phyloP scores from a whole-genome alignment of 208 protist genomes.

The Acanthamoeba healyi region DNA sequence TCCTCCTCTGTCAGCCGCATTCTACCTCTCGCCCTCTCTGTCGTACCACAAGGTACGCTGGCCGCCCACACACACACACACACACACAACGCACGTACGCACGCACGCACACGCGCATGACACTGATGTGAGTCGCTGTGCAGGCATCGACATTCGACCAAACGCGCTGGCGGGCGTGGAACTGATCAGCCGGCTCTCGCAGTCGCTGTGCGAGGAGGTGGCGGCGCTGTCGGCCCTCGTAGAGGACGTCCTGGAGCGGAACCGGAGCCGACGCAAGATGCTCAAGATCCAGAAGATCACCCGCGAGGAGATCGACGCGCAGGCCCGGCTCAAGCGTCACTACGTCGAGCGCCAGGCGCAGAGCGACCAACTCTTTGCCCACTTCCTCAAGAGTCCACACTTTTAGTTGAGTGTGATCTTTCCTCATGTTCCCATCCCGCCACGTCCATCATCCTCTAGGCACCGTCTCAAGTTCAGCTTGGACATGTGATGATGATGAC shows the following conservation, averaged over 20 bases:
- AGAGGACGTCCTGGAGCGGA: neutral
- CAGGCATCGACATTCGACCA: neutral
- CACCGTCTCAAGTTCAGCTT: too few species aligned
- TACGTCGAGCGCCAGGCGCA: neutral
- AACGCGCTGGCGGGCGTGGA: conserved; percentile 3
- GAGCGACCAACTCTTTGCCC: neutral
- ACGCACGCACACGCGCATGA: neutral
- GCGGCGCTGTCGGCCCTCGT: neutral
- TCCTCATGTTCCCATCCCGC: too few species aligned
- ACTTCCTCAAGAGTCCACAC: neutral
- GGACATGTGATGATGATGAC: too few species aligned
- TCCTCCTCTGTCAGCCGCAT: neutral
- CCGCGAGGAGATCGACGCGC: conserved; percentile 46
- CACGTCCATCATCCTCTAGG: too few species aligned
- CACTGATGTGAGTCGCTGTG: neutral
- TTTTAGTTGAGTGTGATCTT: too few species aligned
- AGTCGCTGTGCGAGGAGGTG: neutral
- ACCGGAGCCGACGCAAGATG: neutral
- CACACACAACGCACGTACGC: neutral
- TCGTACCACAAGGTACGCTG: neutral
- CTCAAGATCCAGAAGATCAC: conserved; percentile 54
- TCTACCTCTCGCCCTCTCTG: neutral
- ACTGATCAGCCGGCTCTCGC: neutral
- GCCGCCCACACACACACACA: neutral
- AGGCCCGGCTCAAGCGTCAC: neutral